phyloP scores from a whole-genome alignment of 805 yeast genomes.

The Ogataea populi-albae region DNA sequence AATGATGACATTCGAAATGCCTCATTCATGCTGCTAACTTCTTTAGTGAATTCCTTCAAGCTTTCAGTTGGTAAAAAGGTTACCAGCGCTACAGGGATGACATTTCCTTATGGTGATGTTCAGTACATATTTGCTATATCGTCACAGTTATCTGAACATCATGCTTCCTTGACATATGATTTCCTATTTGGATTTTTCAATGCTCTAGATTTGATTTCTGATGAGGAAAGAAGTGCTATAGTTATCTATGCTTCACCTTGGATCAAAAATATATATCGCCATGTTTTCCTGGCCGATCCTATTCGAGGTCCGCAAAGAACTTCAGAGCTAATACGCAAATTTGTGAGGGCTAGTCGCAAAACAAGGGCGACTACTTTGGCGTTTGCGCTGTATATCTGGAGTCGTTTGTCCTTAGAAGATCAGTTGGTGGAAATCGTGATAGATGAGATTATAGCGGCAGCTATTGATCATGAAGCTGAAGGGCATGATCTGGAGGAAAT shows the following conservation, averaged over 20 bases:
- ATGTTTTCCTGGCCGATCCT: constrained; percentile 54
- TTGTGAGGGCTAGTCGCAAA: constrained; percentile 55
- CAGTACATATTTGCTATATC: constrained; percentile 59
- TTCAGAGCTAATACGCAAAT: constrained; percentile 57
- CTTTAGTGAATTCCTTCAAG: constrained; percentile 57
- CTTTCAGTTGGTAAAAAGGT: constrained; percentile 58
- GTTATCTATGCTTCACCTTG: constrained; percentile 66
- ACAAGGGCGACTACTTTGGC: constrained; percentile 48
- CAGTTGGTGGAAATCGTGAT: constrained; percentile 55
- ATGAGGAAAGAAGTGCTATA: constrained; percentile 36
- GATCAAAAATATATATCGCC: constrained; percentile 61
- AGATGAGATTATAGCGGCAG: constrained; percentile 71
- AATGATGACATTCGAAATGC: constrained; percentile 58
- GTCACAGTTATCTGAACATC: constrained; percentile 48
- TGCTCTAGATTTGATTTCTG: constrained; percentile 43
- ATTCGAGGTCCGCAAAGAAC: constrained; percentile 59
- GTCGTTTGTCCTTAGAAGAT: constrained; percentile 58
- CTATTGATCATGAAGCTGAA: constrained; percentile 75
- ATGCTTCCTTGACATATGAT: constrained; percentile 60
- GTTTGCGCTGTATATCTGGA: constrained; percentile 66
- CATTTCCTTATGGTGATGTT: constrained; percentile 66
- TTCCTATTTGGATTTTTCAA: constrained; percentile 49
- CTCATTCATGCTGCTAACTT: constrained; percentile 60
- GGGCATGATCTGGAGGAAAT: constrained; percentile 65
- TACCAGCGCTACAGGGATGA: constrained; percentile 53